Percentiles rank a stretch among this genome's conserved stretches.
Conservation (phyloP, 306 rosid genomes). For the Cucumis hystrix region DNA sequence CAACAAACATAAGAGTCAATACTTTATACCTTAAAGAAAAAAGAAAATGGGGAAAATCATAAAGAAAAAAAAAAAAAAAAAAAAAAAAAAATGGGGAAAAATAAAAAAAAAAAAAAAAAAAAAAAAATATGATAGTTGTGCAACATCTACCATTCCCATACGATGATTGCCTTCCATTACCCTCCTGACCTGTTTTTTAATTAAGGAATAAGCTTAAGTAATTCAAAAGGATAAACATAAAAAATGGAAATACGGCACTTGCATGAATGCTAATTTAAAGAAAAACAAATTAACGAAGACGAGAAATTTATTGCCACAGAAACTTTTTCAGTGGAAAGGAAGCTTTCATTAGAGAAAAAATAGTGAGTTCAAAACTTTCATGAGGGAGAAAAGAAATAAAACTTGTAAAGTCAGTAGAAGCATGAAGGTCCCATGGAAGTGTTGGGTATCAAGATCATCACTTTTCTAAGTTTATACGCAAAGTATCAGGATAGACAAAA, state of each 20-base stretch:
- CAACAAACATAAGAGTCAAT: constrained; percentile 3
- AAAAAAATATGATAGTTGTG: constrained; percentile 15
- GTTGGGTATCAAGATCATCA: background rate
- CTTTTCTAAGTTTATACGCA: background rate
- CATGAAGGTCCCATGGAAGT: background rate
- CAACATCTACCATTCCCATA: constrained; percentile 92
- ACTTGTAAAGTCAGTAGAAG: background rate
- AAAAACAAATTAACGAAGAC: background rate
- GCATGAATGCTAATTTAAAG: background rate
- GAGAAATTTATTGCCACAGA: background rate
- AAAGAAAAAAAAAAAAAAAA: background rate
- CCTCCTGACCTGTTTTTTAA: constrained; percentile 65
- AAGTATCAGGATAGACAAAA: background rate
- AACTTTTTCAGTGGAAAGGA: background rate
- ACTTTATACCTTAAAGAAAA: constrained; percentile 8
- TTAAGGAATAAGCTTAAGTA: constrained; percentile 1
- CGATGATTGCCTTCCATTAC: constrained; percentile 97
- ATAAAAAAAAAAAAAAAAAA: too few relatives aligned
- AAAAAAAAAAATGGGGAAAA: too few relatives aligned
- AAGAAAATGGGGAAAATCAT: constrained; percentile 7
- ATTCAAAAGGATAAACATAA: background rate
- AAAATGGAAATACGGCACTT: background rate
- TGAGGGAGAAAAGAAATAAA: background rate
- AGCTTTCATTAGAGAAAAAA: background rate
- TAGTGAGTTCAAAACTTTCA: background rate